These are phyloP conservation scores for Tolypocladium inflatum DNA, from an alignment of 2,329 filamentous ascomycete genomes.

Conservation along the genomic window DNA sequence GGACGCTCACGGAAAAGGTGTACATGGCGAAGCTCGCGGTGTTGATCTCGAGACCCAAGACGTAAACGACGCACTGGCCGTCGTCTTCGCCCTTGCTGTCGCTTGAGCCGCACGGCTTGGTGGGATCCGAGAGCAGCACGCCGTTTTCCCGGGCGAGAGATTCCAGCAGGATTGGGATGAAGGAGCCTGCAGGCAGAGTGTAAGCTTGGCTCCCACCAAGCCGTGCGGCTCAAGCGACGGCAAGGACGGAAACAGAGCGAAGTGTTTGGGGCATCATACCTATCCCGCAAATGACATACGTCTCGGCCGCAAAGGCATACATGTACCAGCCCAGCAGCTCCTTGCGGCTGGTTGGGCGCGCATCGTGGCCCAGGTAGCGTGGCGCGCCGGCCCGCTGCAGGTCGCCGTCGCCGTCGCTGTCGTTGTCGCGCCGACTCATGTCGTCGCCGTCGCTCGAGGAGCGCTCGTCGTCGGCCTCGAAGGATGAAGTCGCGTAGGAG, in stretches of 20 bases:
- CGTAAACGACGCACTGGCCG: slow-evolving; percentile 70
- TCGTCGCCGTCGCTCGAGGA: slow-evolving; percentile 27
- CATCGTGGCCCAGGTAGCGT: slow-evolving; percentile 76
- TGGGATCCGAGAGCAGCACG: slow-evolving; percentile 69
- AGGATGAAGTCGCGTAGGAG: slow-evolving; percentile 50
- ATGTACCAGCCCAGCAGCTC: slow-evolving; percentile 93
- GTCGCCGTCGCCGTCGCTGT: slow-evolving; percentile 17
- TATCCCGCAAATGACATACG: slow-evolving; percentile 75
- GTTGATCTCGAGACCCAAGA: slow-evolving; percentile 81
- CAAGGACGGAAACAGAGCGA: not conserved
- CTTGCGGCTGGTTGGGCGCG: slow-evolving; percentile 73
- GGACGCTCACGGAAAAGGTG: slow-evolving; percentile 86
- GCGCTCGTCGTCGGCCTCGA: slow-evolving; percentile 61
- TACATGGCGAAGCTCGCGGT: slow-evolving; percentile 98
- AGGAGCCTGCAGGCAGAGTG: slow-evolving; percentile 53
- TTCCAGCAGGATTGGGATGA: slow-evolving; percentile 92
- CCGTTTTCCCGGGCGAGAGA: slow-evolving; percentile 89
- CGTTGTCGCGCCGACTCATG: slow-evolving; percentile 23
- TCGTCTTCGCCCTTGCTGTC: slow-evolving; percentile 41
- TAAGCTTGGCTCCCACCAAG: not conserved
- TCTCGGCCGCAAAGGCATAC: slow-evolving; percentile 93
- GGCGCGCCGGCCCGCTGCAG: slow-evolving; percentile 24
- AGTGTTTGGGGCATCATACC: slow-evolving; percentile 41
- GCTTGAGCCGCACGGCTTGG: slow-evolving; percentile 61
- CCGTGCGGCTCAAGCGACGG: no score